phyloP scores from a whole-genome alignment of 805 yeast genomes.

The Groenewaldozyma salmanticensis region DNA sequence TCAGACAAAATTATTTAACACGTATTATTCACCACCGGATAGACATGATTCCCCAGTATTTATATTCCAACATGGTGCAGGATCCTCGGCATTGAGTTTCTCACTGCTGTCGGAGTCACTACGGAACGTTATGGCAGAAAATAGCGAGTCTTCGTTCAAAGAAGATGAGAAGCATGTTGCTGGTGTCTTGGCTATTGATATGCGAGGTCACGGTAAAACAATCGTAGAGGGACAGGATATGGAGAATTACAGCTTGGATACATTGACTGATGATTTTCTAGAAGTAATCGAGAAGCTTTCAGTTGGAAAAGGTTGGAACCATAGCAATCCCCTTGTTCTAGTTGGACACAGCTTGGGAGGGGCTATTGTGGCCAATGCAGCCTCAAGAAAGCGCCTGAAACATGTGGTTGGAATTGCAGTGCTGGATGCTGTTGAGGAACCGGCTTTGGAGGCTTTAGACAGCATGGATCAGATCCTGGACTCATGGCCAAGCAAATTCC shows the following conservation, averaged over 20 bases:
- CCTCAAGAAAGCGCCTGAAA: constrained; percentile 19
- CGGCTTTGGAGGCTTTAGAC: constrained; percentile 61
- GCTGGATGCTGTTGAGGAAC: constrained; percentile 91
- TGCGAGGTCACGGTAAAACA: constrained; percentile 76
- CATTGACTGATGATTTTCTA: constrained; percentile 50
- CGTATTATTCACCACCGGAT: constrained; percentile 49
- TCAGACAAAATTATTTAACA: constrained; percentile 32
- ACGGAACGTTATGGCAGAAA: constrained; percentile 17
- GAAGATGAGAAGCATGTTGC: constrained; percentile 31
- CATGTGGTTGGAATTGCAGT: constrained; percentile 60
- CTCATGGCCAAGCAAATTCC: constrained; percentile 55
- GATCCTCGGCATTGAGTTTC: constrained; percentile 77
- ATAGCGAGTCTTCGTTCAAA: not conserved
- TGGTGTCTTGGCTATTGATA: constrained; percentile 66
- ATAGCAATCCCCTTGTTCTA: constrained; percentile 35
- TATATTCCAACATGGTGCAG: constrained; percentile 90
- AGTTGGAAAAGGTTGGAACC: constrained; percentile 6
- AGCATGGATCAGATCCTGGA: constrained; percentile 59
- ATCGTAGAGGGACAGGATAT: constrained; percentile 17
- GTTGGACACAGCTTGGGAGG: constrained; percentile 95
- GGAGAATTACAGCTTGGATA: constrained; percentile 37
- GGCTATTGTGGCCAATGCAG: constrained; percentile 55
- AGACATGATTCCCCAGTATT: constrained; percentile 42
- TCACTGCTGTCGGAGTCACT: constrained; percentile 39
- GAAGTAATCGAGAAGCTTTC: constrained; percentile 38